Percentiles rank a stretch among this genome's conserved stretches.
phyloP scores from a whole-genome alignment of 1,139 yeast species.

The Zygotorulaspora mrakii region DNA sequence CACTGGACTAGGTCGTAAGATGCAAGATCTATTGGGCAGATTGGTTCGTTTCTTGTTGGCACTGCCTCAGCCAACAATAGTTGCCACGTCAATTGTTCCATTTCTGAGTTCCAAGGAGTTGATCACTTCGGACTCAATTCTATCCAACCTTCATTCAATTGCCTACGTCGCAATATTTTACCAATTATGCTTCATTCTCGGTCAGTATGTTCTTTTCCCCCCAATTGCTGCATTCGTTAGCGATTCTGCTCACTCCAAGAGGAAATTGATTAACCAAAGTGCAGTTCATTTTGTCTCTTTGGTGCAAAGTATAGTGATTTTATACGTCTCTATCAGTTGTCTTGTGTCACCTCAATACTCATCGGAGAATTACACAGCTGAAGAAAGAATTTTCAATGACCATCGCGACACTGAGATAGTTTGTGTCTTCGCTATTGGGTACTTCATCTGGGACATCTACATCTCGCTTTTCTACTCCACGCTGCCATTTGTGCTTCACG shows the following conservation, averaged over 20 bases:
- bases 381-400: conserved; percentile 58
- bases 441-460: conserved; percentile 85
- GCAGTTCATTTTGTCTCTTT: conserved; percentile 36
- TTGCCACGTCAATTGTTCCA: conserved; percentile 19
- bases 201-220: conserved; percentile 30
- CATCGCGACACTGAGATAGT: conserved; percentile 75
- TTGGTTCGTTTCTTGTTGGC: conserved; percentile 20
- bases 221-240: conserved; percentile 21
- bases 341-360: conserved; percentile 18
- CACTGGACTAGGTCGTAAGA: background rate
- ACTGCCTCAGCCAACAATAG: conserved; percentile 21
- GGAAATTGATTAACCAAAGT: conserved; percentile 28
- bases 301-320: conserved; percentile 33
- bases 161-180: conserved; percentile 31
- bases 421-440: conserved; percentile 69
- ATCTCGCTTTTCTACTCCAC: conserved; percentile 59
- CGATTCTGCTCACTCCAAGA: conserved; percentile 11
- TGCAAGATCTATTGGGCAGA: conserved; percentile 10
- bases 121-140: conserved; percentile 26
- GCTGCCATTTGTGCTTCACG: conserved; percentile 80
- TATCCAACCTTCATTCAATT: conserved; percentile 31
- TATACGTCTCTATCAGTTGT: conserved; percentile 29
- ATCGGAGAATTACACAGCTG: conserved; percentile 29
- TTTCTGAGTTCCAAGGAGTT: conserved; percentile 16
- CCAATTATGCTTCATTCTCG: conserved; percentile 29